Conservation (phyloP, 176 grass and related monocot species). For the Cenchrus americanus region DNA sequence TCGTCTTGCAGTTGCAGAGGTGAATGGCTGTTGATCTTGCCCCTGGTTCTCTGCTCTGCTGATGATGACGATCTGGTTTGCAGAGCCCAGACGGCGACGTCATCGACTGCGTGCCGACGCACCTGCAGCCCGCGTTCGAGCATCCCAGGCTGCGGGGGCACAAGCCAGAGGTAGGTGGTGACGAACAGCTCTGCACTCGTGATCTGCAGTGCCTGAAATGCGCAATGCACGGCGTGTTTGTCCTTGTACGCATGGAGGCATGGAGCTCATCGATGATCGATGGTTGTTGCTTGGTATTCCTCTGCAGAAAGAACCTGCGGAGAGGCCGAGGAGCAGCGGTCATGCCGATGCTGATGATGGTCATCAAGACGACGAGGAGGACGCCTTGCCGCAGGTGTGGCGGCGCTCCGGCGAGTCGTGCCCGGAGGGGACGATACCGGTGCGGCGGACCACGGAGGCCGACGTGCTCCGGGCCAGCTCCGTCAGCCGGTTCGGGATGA, state of each 20-base stretch:
- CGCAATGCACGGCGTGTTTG: background rate
- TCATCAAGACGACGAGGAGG: background rate
- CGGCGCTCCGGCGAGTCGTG: constrained; percentile 59
- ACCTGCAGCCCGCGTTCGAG: constrained; percentile 85
- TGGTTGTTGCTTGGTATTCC: background rate
- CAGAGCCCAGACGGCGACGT: constrained; percentile 81
- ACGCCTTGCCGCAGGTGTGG: constrained; percentile 61
- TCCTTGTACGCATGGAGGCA: background rate
- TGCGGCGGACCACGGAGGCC: constrained; percentile 57
- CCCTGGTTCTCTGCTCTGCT: background rate
- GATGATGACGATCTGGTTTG: background rate
- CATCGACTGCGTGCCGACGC: constrained; percentile 79
- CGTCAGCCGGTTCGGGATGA: constrained; percentile 65
- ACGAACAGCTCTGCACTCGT: background rate
- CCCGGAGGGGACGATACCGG: constrained; percentile 65
- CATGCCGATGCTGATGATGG: background rate
- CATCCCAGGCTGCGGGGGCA: constrained; percentile 66
- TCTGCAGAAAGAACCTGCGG: constrained; percentile 42
- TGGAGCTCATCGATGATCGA: background rate
- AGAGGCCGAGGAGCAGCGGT: constrained; percentile 5
- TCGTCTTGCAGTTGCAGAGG: background rate
- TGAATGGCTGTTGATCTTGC: background rate
- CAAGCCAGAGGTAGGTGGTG: constrained; percentile 61
- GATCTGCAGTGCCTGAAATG: background rate
- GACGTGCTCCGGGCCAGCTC: constrained; percentile 71